phyloP scores from a whole-genome alignment of 2,329 filamentous ascomycete genomes.

The Davidsoniella virescens region DNA sequence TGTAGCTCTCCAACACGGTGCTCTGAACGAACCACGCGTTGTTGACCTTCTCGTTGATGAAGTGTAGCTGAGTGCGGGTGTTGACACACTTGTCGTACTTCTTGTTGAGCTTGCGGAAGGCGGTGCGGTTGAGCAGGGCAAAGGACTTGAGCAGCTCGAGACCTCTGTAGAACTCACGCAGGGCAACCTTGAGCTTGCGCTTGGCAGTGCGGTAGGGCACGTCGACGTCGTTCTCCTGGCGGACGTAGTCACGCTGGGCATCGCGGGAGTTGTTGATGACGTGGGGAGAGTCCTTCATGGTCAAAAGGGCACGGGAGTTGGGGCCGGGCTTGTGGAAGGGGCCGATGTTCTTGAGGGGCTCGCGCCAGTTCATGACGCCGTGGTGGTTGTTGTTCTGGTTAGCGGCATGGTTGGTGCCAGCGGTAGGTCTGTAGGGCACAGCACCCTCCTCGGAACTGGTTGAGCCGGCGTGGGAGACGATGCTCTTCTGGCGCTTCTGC shows the following conservation, averaged over 20 bases:
- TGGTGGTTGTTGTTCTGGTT: neutral
- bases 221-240: slow-evolving; percentile 30
- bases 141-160: slow-evolving; percentile 88
- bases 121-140: slow-evolving; percentile 74
- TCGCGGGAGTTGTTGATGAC: slow-evolving; percentile 21
- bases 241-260: slow-evolving; percentile 32
- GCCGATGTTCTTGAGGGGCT: slow-evolving; percentile 32
- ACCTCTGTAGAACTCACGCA: slow-evolving; percentile 86
- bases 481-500: slow-evolving; percentile 21
- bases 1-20: slow-evolving; percentile 64
- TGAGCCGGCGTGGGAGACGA: slow-evolving; percentile 14
- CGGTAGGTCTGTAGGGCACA: neutral
- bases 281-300: slow-evolving; percentile 36
- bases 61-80: slow-evolving; percentile 59
- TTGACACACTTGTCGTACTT: slow-evolving; percentile 91
- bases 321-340: slow-evolving; percentile 29
- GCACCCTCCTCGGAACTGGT: slow-evolving; percentile 12
- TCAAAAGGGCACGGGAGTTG: slow-evolving; percentile 42
- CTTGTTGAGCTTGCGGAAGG: slow-evolving; percentile 95
- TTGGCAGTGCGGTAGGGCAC: slow-evolving; percentile 81
- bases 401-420: neutral
- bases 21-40: slow-evolving; percentile 84
- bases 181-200: slow-evolving; percentile 73
- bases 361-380: slow-evolving; percentile 25
- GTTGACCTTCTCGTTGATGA: slow-evolving; percentile 84